Percentiles rank a stretch among this genome's conserved stretches.
Conservation (phyloP, 139 green algal genomes). For the Ulvella scutata region DNA sequence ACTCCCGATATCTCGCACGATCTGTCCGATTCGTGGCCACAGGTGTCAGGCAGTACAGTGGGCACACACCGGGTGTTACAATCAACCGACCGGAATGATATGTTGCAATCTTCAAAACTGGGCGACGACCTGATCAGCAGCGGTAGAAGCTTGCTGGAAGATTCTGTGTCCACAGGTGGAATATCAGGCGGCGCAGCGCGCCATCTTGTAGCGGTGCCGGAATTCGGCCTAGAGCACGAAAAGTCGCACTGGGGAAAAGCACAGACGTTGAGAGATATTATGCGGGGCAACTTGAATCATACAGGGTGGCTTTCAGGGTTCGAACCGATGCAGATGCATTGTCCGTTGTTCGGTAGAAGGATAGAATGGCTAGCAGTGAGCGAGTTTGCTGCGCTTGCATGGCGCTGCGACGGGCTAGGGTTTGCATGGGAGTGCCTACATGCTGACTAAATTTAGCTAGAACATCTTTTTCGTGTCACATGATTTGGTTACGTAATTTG, state of each 20-base stretch:
- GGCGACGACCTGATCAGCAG: neutral
- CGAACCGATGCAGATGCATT: neutral
- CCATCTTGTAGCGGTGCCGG: too few relatives aligned
- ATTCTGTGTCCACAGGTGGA: too few relatives aligned
- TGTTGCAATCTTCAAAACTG: neutral
- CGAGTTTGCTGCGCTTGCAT: neutral
- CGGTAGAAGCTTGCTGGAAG: too few relatives aligned
- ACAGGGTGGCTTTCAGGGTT: neutral
- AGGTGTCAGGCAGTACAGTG: neutral
- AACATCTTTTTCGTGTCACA: too few relatives aligned
- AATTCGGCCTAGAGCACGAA: neutral
- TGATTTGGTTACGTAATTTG: too few relatives aligned
- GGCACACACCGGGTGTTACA: neutral
- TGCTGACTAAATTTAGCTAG: too few relatives aligned
- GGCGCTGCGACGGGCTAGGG: neutral
- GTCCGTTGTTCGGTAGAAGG: neutral
- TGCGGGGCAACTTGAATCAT: neutral
- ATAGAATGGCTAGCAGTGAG: neutral
- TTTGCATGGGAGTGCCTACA: neutral
- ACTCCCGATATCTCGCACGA: neutral
- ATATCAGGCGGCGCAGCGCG: conserved; percentile 1
- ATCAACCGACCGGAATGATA: neutral
- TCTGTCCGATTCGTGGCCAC: neutral
- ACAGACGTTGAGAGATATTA: neutral
- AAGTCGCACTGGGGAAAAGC: neutral